A percentile compares a stretch with the other conserved stretches of the same genome.
Evolutionary conservation across 768 basidiomycete species (phyloP).

Genomic region (Coprinopsis strossmayeri): DNA sequence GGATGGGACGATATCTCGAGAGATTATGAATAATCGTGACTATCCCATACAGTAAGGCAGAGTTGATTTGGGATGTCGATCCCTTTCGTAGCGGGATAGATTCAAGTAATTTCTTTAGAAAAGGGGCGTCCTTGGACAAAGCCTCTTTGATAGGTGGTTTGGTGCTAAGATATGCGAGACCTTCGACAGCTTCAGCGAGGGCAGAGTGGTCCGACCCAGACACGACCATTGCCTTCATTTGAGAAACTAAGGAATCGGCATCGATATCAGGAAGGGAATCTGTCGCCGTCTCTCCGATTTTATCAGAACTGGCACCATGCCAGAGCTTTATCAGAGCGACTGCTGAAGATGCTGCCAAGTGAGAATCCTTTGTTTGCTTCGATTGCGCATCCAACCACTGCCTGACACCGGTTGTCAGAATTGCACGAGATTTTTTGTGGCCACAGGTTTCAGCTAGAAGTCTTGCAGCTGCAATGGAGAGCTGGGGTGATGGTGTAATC

Average conservation of each 20-base stretch:
- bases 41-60: conserved; percentile 70
- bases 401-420: conserved; percentile 48
- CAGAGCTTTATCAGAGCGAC: conserved; percentile 77
- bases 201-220: conserved; percentile 33
- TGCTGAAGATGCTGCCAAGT: conserved; percentile 55
- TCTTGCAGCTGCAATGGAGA: conserved; percentile 61
- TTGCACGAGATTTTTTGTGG: conserved; percentile 61
- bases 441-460: conserved; percentile 72
- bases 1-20: conserved; percentile 58
- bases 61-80: conserved; percentile 25
- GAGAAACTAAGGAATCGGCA: conserved; percentile 41
- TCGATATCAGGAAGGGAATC: conserved; percentile 15
- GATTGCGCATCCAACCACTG: conserved; percentile 65
- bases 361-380: conserved; percentile 35
- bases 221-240: conserved; percentile 53
- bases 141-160: conserved; percentile 56
- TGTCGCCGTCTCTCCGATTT: conserved; percentile 23
- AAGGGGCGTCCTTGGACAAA: conserved; percentile 44
- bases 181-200: conserved; percentile 68
- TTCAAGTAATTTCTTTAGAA: conserved; percentile 53
- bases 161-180: conserved; percentile 74
- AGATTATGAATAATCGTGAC: conserved; percentile 73
- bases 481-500: conserved; percentile 38
- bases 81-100: conserved; percentile 47
- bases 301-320: conserved; percentile 46